These are phyloP conservation scores for Lithohypha guttulata DNA, from an alignment of 2,329 filamentous ascomycete species.

Conservation along the genomic window DNA sequence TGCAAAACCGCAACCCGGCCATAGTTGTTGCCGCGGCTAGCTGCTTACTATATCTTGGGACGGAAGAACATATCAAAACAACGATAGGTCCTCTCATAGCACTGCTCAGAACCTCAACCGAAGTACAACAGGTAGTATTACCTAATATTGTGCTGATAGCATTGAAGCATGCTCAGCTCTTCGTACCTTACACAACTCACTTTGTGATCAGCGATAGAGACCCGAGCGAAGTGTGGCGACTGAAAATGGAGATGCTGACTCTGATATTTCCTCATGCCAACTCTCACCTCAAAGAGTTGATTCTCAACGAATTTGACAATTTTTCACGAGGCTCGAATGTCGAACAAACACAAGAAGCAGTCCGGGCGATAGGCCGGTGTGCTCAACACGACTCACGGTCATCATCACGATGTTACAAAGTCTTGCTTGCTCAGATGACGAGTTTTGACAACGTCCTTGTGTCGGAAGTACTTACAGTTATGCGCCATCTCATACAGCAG, in stretches of 20 bases:
- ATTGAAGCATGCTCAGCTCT: constrained; percentile 62
- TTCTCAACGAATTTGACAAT: constrained; percentile 86
- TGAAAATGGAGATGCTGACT: constrained; percentile 85
- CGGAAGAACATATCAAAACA: constrained; percentile 59
- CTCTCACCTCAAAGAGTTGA: constrained; percentile 66
- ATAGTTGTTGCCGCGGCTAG: constrained; percentile 81
- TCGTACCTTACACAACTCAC: constrained; percentile 78
- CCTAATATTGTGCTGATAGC: constrained; percentile 95
- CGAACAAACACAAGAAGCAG: constrained; percentile 73
- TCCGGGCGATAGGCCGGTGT: constrained; percentile 85
- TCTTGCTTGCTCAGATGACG: constrained; percentile 78
- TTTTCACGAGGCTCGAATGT: constrained; percentile 70
- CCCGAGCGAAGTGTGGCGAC: constrained; percentile 67
- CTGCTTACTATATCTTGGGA: constrained; percentile 76
- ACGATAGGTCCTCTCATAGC: constrained; percentile 79
- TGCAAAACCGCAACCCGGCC: constrained; percentile 86
- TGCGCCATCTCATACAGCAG: constrained; percentile 89
- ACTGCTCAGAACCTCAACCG: constrained; percentile 69
- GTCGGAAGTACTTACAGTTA: constrained; percentile 86
- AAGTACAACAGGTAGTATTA: constrained; percentile 80
- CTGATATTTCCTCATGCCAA: constrained; percentile 80
- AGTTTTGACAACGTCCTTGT: constrained; percentile 74
- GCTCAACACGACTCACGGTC: constrained; percentile 65
- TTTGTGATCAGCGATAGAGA: constrained; percentile 79
- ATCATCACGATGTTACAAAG: constrained; percentile 65